A percentile compares a stretch with the other conserved stretches of the same genome.
Evolutionary conservation across 2,329 filamentous ascomycete genomes (phyloP).

Genomic region (Fusarium proliferatum): DNA sequence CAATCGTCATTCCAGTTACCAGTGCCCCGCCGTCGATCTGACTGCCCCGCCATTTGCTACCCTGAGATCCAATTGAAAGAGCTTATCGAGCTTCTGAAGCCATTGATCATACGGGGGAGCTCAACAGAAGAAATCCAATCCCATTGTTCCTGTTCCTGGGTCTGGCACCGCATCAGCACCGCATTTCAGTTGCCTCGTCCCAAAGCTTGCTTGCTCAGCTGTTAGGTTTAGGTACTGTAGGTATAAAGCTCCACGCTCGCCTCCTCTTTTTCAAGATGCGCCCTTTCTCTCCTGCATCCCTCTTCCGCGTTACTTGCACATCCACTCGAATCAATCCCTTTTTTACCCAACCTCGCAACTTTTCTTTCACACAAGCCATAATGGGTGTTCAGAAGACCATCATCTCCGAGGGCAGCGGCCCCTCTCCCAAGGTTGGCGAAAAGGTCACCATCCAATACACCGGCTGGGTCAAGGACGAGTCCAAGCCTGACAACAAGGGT

Average conservation of each 20-base stretch:
- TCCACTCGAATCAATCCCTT: conserved; percentile 35
- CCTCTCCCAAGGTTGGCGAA: conserved; percentile 73
- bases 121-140: conserved; percentile 31
- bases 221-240: conserved; percentile 12
- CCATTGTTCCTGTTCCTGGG: conserved; percentile 16
- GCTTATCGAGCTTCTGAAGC: conserved; percentile 37
- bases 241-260: conserved; percentile 36
- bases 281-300: conserved; percentile 36
- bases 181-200: conserved; percentile 10
- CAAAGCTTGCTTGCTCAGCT: conserved; percentile 2
- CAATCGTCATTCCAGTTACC: conserved; percentile 37
- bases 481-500: conserved; percentile 73
- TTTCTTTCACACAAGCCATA: conserved; percentile 46
- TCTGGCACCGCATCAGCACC: conserved; percentile 26
- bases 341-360: conserved; percentile 31
- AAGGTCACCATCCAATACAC: conserved; percentile 90
- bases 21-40: conserved; percentile 46
- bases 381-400: conserved; percentile 82
- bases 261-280: conserved; percentile 31
- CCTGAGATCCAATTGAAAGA: conserved; percentile 38
- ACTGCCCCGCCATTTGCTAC: conserved; percentile 43
- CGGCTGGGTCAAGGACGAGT: conserved; percentile 81
- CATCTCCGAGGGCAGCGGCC: conserved; percentile 69
- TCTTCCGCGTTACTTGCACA: conserved; percentile 29
- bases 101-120: conserved; percentile 37